These are phyloP conservation scores for Volvariella volvacea DNA, from an alignment of 1,284 basidiomycete species.

Conservation along the genomic window DNA sequence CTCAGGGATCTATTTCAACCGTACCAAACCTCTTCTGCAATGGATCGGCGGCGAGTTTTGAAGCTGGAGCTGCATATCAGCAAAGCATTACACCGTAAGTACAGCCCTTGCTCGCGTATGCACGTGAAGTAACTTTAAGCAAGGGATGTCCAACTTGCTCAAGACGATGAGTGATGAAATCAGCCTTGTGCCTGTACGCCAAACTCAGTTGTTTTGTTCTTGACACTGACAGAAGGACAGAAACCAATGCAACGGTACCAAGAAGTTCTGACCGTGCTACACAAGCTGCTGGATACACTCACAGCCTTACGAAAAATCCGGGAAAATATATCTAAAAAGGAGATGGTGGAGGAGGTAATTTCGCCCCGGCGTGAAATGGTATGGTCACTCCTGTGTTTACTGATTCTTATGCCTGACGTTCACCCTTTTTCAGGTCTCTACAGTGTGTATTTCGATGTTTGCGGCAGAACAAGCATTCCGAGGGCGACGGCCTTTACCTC, in stretches of 20 bases:
- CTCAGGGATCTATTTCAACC: conserved; percentile 32
- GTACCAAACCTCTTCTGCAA: conserved; percentile 19
- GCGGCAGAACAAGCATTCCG: conserved; percentile 45
- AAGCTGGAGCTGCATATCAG: conserved; percentile 39
- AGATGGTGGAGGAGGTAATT: conserved; percentile 35
- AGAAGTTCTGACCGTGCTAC: conserved; percentile 30
- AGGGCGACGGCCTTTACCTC: conserved; percentile 40
- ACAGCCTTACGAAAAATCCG: conserved; percentile 41
- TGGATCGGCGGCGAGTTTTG: conserved; percentile 29
- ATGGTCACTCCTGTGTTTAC: not conserved
- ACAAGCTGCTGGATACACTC: conserved; percentile 38
- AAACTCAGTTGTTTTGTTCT: no score
- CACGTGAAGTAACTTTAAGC: not conserved
- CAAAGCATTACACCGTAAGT: conserved; percentile 28
- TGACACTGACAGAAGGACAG: no score
- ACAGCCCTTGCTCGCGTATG: not conserved
- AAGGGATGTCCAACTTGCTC: conserved; percentile 29
- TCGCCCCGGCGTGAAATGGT: conserved; percentile 41
- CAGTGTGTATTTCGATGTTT: conserved; percentile 40
- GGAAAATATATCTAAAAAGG: conserved; percentile 40
- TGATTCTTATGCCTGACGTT: no score
- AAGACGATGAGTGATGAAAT: conserved; percentile 42
- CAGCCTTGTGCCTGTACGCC: conserved; percentile 41
- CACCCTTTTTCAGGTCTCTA: conserved; percentile 22
- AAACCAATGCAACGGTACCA: conserved; percentile 44